Conservation (phyloP, 2,329 filamentous ascomycete genomes). For the Metarhizium sp. region DNA sequence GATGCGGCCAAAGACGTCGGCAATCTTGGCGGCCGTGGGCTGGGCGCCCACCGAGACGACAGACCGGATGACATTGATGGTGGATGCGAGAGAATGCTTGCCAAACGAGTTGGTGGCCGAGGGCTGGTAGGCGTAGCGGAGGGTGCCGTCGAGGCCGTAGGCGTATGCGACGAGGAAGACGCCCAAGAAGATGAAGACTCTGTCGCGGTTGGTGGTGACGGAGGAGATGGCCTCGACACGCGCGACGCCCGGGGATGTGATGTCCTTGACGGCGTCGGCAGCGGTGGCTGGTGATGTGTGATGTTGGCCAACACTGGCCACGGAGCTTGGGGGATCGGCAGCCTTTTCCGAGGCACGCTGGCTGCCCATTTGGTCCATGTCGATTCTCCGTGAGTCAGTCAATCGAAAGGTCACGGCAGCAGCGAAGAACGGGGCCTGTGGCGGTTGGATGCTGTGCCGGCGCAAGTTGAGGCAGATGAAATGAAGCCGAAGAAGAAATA, state of each 20-base stretch:
- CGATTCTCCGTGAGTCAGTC: not conserved
- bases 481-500: no score
- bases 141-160: slow-evolving; percentile 50
- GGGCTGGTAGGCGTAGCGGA: slow-evolving; percentile 47
- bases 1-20: slow-evolving; percentile 55
- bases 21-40: slow-evolving; percentile 53
- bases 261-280: slow-evolving; percentile 17
- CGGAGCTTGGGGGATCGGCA: not conserved
- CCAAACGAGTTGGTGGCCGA: slow-evolving; percentile 40
- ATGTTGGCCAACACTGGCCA: not conserved
- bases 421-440: no score
- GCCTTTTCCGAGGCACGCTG: not conserved
- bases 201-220: slow-evolving; percentile 42
- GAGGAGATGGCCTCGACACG: slow-evolving; percentile 48
- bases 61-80: slow-evolving; percentile 46
- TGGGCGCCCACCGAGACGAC: slow-evolving; percentile 52
- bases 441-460: no score
- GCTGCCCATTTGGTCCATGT: not conserved
- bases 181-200: slow-evolving; percentile 47
- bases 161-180: slow-evolving; percentile 56
- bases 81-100: slow-evolving; percentile 45
- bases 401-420: no score
- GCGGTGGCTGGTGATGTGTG: slow-evolving; percentile 6
- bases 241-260: slow-evolving; percentile 43
- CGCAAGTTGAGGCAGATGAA: no score